Percentiles rank a stretch among this genome's conserved stretches.
These are phyloP conservation scores for Xanthoconium separans DNA, from an alignment of 1,284 basidiomycete species.

Conservation along the genomic window DNA sequence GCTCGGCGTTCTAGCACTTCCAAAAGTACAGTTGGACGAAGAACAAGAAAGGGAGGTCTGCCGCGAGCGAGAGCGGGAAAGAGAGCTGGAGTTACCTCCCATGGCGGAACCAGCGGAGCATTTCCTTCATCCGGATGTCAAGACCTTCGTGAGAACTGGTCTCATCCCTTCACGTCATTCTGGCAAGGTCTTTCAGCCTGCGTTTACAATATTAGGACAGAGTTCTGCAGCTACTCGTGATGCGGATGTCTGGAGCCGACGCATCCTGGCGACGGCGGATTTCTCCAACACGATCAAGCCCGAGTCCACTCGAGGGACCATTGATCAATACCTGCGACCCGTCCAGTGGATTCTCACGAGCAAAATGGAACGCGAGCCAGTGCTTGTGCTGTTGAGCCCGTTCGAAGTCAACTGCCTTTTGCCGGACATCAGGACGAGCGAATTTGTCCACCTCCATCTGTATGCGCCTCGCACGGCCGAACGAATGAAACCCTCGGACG, in stretches of 20 bases:
- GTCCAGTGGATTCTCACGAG: background rate
- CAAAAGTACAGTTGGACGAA: background rate
- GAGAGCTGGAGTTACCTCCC: constrained; percentile 1
- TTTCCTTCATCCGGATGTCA: background rate
- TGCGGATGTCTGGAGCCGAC: background rate
- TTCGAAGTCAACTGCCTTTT: background rate
- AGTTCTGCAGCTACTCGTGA: background rate
- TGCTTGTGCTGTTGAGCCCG: background rate
- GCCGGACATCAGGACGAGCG: background rate
- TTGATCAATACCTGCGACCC: background rate
- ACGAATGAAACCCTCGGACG: background rate
- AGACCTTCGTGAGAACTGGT: background rate
- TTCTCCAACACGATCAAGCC: background rate
- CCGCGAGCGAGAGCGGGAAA: constrained; percentile 1
- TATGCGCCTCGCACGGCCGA: background rate
- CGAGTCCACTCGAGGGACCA: background rate
- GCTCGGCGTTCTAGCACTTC: background rate
- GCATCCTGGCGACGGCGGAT: too few species aligned
- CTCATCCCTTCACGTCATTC: background rate
- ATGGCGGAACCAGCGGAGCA: background rate
- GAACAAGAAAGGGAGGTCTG: background rate
- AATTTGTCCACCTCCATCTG: background rate
- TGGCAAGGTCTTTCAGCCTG: background rate
- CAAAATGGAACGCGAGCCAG: background rate
- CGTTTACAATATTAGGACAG: background rate